These are phyloP conservation scores for Aaosphaeria arxii DNA, from an alignment of 2,329 filamentous ascomycete species.

Conservation along the genomic window DNA sequence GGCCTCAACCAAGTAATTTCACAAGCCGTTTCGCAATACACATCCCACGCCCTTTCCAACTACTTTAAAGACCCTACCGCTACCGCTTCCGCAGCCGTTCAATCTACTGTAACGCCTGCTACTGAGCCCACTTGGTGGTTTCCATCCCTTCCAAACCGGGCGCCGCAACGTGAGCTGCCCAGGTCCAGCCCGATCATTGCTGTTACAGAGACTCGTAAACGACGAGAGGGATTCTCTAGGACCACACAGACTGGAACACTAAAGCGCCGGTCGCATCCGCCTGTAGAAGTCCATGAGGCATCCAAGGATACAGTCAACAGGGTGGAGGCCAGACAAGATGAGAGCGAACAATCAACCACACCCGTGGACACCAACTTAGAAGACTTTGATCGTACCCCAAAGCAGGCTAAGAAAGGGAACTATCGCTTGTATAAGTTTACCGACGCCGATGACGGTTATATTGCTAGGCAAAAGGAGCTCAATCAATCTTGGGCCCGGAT, in stretches of 20 bases:
- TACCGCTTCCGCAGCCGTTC: constrained; percentile 4
- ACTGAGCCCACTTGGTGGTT: constrained; percentile 27
- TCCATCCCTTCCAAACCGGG: constrained; percentile 15
- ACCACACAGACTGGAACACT: neutral
- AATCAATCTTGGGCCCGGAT: constrained; percentile 5
- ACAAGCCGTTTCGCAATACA: neutral
- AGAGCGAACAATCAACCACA: neutral
- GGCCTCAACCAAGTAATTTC: neutral
- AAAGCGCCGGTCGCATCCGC: neutral
- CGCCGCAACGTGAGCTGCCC: neutral
- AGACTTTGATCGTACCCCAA: neutral
- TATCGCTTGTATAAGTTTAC: neutral
- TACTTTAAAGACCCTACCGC: constrained; percentile 1
- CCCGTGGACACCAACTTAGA: neutral
- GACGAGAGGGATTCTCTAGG: neutral
- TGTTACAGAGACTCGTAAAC: neutral
- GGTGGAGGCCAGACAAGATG: neutral
- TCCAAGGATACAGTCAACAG: neutral
- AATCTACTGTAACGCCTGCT: constrained; percentile 13
- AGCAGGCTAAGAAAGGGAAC: neutral
- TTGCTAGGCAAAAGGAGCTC: constrained; percentile 6
- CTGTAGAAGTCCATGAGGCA: too few relatives aligned
- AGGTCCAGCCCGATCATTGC: neutral
- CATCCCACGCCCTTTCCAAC: neutral
- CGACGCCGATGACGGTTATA: constrained; percentile 31